Evolutionary conservation across 345 rosid species (phyloP).

Genomic region (Erysimum cheiranthoides): DNA sequence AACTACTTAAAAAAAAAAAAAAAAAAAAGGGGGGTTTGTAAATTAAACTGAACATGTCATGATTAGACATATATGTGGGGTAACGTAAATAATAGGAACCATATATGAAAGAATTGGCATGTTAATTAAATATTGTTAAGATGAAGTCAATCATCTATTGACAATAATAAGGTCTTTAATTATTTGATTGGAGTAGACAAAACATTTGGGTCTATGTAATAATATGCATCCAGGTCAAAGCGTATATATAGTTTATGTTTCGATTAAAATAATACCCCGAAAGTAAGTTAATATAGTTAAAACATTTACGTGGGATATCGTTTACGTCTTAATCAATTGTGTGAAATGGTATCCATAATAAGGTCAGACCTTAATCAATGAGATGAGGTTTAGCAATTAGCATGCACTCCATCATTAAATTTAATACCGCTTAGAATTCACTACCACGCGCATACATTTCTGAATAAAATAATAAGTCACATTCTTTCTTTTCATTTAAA

Average conservation of each 20-base stretch:
- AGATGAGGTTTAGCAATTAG: constrained; percentile 35
- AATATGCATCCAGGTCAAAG: constrained; percentile 4
- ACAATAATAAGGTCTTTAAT: not conserved
- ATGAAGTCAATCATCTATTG: constrained; percentile 1
- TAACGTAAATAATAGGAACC: not conserved
- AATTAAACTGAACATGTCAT: not conserved
- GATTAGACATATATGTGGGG: not conserved
- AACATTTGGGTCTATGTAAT: not conserved
- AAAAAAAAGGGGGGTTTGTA: not conserved
- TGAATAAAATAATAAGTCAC: not conserved
- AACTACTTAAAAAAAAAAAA: too few relatives aligned
- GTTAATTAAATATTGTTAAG: not conserved
- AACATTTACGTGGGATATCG: not conserved
- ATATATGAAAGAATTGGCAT: not conserved
- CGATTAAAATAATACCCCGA: not conserved
- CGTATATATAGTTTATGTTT: not conserved
- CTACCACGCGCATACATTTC: constrained; percentile 34
- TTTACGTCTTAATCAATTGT: constrained; percentile 12
- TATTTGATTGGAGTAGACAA: not conserved
- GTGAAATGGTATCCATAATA: constrained; percentile 1
- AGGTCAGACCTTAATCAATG: constrained; percentile 24
- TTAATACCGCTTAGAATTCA: not conserved
- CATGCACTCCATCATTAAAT: constrained; percentile 27
- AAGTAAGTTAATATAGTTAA: constrained; percentile 2
- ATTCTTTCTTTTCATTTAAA: not conserved